These are phyloP conservation scores for Fusarium coicis DNA, from an alignment of 2,329 filamentous ascomycete genomes.

Conservation along the genomic window DNA sequence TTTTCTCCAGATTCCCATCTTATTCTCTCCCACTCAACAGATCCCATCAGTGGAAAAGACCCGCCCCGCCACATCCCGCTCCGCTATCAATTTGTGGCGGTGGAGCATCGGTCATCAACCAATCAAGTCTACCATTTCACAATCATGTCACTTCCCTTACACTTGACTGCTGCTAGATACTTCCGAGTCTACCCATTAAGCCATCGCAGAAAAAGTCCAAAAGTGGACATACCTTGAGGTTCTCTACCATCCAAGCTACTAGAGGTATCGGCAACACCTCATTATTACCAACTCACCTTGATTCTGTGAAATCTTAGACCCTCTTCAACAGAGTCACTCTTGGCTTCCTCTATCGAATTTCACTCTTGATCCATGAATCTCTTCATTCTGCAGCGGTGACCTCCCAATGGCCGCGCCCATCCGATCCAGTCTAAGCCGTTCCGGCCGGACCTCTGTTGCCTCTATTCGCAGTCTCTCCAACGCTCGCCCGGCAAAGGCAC, in stretches of 20 bases:
- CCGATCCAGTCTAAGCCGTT: slow-evolving; percentile 44
- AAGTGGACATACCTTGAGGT: slow-evolving; percentile 32
- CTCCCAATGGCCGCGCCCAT: slow-evolving; percentile 50
- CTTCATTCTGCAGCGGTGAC: slow-evolving; percentile 39
- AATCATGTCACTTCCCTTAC: slow-evolving; percentile 10
- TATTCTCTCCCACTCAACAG: not conserved
- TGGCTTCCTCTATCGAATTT: not conserved
- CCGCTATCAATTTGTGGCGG: slow-evolving; percentile 37
- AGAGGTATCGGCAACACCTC: not conserved
- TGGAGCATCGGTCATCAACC: slow-evolving; percentile 1
- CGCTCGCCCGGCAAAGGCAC: slow-evolving; percentile 47
- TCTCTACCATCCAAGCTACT: slow-evolving; percentile 4
- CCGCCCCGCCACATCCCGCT: slow-evolving; percentile 42
- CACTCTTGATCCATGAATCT: slow-evolving; percentile 38
- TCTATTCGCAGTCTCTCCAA: slow-evolving; percentile 45
- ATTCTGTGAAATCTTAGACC: not conserved
- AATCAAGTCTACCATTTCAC: slow-evolving; percentile 12
- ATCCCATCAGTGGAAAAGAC: slow-evolving; percentile 23
- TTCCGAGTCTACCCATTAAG: slow-evolving; percentile 41
- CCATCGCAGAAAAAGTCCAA: slow-evolving; percentile 30
- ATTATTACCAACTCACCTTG: slow-evolving; percentile 2
- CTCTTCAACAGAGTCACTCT: not conserved
- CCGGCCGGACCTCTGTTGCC: slow-evolving; percentile 36
- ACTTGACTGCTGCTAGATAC: slow-evolving; percentile 18
- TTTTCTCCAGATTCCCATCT: slow-evolving; percentile 16